Evolutionary conservation across 192 early-diverging fungal genomes (phyloP).

Genomic region (Gigaspora rosea): DNA sequence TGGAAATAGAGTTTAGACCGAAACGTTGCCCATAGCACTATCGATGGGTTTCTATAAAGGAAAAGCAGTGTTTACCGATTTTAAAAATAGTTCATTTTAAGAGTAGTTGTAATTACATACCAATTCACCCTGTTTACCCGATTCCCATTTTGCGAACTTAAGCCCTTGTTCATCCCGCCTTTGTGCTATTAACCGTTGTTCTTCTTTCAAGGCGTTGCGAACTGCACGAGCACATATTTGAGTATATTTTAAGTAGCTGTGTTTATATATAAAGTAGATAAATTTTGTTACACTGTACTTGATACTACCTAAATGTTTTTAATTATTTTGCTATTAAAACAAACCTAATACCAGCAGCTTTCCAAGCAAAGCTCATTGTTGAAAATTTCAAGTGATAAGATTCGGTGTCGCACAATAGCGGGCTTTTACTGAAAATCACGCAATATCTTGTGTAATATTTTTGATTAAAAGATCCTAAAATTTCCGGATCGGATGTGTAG

Average conservation of each 20-base stretch:
- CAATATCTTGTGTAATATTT: too few species aligned
- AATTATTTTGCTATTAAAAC: slow-evolving; percentile 1
- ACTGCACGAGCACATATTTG: slow-evolving; percentile 80
- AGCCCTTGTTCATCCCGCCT: slow-evolving; percentile 76
- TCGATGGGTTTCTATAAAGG: too few species aligned
- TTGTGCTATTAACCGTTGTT: slow-evolving; percentile 63
- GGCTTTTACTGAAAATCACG: too few species aligned
- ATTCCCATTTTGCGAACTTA: slow-evolving; percentile 77
- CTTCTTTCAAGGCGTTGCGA: slow-evolving; percentile 82
- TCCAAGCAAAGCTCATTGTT: slow-evolving; percentile 51
- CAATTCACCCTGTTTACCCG: slow-evolving; percentile 76
- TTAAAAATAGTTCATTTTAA: too few species aligned
- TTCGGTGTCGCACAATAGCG: too few species aligned
- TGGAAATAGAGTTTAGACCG: too few species aligned
- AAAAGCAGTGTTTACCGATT: too few species aligned
- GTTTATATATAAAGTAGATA: not conserved
- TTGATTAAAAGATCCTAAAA: too few species aligned
- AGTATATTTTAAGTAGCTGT: slow-evolving; percentile 84
- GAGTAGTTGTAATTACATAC: slow-evolving; percentile 57
- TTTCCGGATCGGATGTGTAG: too few species aligned
- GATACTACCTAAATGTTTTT: not conserved
- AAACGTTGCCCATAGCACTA: too few species aligned
- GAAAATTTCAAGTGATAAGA: not conserved
- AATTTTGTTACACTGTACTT: not conserved
- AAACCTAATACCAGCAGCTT: slow-evolving; percentile 54